Base-by-base conservation (phyloP, 441 rosid genomes). In the Kokia cookei region DNA sequence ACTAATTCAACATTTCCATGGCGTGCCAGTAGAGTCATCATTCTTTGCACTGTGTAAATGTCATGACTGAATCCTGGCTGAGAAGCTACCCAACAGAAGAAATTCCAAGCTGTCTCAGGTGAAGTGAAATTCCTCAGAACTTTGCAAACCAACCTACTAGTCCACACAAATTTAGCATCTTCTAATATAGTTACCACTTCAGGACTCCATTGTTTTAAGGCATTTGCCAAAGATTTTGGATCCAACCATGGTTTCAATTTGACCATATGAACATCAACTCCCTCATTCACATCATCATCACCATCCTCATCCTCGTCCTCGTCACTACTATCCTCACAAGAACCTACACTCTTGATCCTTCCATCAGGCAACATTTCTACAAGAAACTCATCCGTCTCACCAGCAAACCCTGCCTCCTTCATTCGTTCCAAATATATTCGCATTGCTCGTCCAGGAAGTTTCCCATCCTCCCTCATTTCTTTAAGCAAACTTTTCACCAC, bases 81-180 rank as follows among this genome's bases (percentile, higher is more conserved):
- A 84, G 59, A 80, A 54, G 93, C 90, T 69, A 95, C 96, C 99
- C 98, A 95, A 75, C 93, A 87, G 84, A 95, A 95, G 89, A 93
- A 90, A 71, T 78, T 80, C 98, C 99, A 93, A 9, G 97, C 96
- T 64, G 87, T 82, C 75, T 89, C 88, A 15, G 89, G 82, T 17
- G 92, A 89, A 53, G 63, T 89, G 72, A 94, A 83, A 78, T 84
- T 86, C 82, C 98, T 85, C 55, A 91, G 90, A 85, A 91, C 82
- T 87, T 90, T 93, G 82, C 97, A 90, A 47, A 89, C 98, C 86
- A 95, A 75, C 72, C 92, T 73, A 83, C 82, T 87, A 7, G 98
- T 93, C 99, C 98, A 95, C 29, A 93, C 91, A 65, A 93, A 86
- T 58, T 88, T 84, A 72, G 94, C 93, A 79, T 82, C 85, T 82